Conservation (phyloP, 2,329 filamentous ascomycete species). For the Diaporthe helianthi region DNA sequence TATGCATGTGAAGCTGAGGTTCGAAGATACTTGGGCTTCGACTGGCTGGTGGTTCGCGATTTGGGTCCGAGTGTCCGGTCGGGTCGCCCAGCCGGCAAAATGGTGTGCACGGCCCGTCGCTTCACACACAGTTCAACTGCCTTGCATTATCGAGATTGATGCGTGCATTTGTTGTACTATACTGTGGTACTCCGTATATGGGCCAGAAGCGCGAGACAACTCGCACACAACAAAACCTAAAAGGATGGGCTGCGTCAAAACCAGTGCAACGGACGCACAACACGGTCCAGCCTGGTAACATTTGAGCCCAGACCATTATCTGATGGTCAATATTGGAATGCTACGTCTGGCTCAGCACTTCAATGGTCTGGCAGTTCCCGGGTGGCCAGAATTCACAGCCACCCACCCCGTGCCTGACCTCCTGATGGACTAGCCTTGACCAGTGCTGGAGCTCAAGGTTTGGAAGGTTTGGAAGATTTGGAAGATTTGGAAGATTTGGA, state of each 20-base stretch:
- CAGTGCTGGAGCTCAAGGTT: neutral
- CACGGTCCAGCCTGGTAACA: neutral
- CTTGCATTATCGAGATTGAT: slow-evolving; percentile 11
- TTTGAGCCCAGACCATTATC: neutral
- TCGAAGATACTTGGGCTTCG: neutral
- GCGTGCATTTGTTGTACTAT: neutral
- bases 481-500: slow-evolving; percentile 23
- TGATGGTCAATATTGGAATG: neutral
- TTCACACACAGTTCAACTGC: neutral
- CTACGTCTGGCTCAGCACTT: neutral
- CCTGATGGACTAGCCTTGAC: slow-evolving; percentile 7
- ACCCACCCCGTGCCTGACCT: neutral
- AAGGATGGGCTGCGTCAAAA: neutral
- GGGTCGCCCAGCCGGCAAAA: slow-evolving; percentile 14
- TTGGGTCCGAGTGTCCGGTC: slow-evolving; percentile 19
- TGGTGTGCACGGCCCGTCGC: slow-evolving; percentile 7
- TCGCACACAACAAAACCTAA: slow-evolving; percentile 13
- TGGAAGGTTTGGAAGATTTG: slow-evolving; percentile 21
- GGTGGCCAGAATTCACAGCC: neutral
- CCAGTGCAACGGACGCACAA: slow-evolving; percentile 1
- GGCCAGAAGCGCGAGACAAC: neutral
- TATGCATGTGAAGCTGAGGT: neutral
- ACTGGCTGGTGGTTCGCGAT: neutral
- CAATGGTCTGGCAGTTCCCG: neutral
- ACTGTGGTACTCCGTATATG: neutral